Percentiles rank a stretch among this genome's conserved stretches.
phyloP scores from a whole-genome alignment of 768 basidiomycete species.

The Lactarius tabidus region DNA sequence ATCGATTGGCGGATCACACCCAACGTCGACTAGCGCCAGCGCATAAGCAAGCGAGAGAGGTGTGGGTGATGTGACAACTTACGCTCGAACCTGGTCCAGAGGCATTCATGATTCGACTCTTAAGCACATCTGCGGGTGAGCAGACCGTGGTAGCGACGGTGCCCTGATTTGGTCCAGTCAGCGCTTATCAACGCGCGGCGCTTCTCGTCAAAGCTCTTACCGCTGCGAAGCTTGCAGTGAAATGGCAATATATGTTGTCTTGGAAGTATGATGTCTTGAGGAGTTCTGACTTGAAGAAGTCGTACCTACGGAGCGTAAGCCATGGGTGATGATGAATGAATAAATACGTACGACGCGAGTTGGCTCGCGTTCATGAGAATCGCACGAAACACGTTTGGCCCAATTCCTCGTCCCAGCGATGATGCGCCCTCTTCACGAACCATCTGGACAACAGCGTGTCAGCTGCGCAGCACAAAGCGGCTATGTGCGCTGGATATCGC shows the following conservation, averaged over 20 bases:
- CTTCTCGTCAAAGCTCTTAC: constrained; percentile 39
- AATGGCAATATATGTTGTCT: constrained; percentile 81
- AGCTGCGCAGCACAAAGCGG: constrained; percentile 15
- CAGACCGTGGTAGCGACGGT: constrained; percentile 88
- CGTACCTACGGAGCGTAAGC: constrained; percentile 51
- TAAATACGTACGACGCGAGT: constrained; percentile 68
- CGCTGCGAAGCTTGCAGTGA: constrained; percentile 82
- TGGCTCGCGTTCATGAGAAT: constrained; percentile 91
- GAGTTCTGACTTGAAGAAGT: constrained; percentile 86
- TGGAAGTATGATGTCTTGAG: constrained; percentile 66
- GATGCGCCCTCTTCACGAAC: constrained; percentile 79
- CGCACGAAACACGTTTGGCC: constrained; percentile 83
- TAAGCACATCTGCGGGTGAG: constrained; percentile 84
- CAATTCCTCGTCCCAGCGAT: constrained; percentile 70
- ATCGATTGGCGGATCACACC: constrained; percentile 65
- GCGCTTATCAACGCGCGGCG: background rate
- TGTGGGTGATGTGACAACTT: constrained; percentile 30
- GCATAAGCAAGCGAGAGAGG: background rate
- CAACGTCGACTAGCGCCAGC: constrained; percentile 57
- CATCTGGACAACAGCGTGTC: constrained; percentile 49
- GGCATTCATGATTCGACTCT: constrained; percentile 89
- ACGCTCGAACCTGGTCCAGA: constrained; percentile 76
- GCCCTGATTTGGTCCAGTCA: constrained; percentile 42
- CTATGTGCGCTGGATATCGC: constrained; percentile 32
- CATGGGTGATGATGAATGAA: background rate